Conservation (phyloP, 2,329 filamentous ascomycete genomes). For the Paraconiothyrium sp. region DNA sequence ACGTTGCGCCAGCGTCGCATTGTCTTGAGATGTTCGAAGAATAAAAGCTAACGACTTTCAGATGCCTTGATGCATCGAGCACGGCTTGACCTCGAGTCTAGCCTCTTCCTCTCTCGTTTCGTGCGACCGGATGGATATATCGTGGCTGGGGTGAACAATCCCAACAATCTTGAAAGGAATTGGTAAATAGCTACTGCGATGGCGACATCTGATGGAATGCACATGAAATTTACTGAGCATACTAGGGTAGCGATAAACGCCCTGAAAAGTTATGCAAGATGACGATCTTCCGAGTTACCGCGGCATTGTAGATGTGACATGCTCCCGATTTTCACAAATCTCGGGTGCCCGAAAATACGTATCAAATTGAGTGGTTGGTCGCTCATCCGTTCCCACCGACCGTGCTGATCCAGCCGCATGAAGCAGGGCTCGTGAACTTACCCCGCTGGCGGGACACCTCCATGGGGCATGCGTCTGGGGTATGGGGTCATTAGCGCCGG, state of each 20-base stretch:
- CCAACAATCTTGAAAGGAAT: not conserved
- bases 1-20: conserved; percentile 14
- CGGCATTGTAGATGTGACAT: not conserved
- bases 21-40: not conserved
- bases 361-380: not conserved
- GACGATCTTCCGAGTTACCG: not conserved
- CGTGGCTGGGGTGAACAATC: not conserved
- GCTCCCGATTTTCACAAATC: not conserved
- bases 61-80: not conserved
- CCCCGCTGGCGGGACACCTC: conserved; percentile 7
- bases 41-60: not conserved
- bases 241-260: not conserved
- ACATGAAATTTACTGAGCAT: not conserved
- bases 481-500: conserved; percentile 10
- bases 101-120: not conserved
- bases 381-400: not conserved
- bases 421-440: conserved; percentile 5
- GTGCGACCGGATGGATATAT: not conserved
- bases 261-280: not conserved
- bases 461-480: not conserved
- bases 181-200: not conserved
- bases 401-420: conserved; percentile 3
- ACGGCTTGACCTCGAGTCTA: not conserved
- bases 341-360: not conserved
- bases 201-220: not conserved